phyloP scores from a whole-genome alignment of 1,284 basidiomycete species.

The Uromyces viciae-fabae region DNA sequence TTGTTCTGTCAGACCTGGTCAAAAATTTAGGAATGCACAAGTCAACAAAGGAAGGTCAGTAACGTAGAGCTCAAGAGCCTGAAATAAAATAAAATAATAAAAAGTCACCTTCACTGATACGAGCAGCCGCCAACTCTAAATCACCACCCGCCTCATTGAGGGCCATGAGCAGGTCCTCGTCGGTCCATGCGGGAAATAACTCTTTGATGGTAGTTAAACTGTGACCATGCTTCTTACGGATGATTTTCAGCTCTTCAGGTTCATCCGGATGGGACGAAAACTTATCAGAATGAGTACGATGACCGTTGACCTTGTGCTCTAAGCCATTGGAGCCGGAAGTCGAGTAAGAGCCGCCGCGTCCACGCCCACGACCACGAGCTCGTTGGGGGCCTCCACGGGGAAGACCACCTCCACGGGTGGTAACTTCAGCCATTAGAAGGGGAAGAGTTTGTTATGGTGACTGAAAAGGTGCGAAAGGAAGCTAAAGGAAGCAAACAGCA shows the following conservation, averaged over 20 bases:
- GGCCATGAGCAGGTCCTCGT: slow-evolving; percentile 73
- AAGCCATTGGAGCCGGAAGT: slow-evolving; percentile 22
- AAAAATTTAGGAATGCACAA: background rate
- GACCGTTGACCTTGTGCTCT: slow-evolving; percentile 26
- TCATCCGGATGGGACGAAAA: slow-evolving; percentile 16
- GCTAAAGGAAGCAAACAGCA: background rate
- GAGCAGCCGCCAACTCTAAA: slow-evolving; percentile 67
- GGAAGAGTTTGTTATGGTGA: background rate
- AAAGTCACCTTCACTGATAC: slow-evolving; percentile 74
- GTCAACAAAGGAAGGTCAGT: background rate
- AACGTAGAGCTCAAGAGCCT: background rate
- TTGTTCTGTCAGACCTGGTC: slow-evolving; percentile 69
- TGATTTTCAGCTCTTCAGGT: slow-evolving; percentile 41
- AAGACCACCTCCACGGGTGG: slow-evolving; percentile 43
- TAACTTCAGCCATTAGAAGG: slow-evolving; percentile 42
- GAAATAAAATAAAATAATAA: slow-evolving; percentile 11
- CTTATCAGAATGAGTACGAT: slow-evolving; percentile 14
- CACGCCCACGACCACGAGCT: slow-evolving; percentile 40
- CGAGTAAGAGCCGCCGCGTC: slow-evolving; percentile 21
- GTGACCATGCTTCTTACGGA: slow-evolving; percentile 43
- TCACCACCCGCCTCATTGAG: slow-evolving; percentile 72
- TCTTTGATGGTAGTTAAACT: slow-evolving; percentile 57
- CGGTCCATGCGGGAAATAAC: slow-evolving; percentile 71
- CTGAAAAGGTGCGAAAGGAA: background rate
- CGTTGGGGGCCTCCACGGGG: slow-evolving; percentile 18